Conservation (phyloP, 2,329 filamentous ascomycete genomes). For the Hypoxylon rubiginosum region DNA sequence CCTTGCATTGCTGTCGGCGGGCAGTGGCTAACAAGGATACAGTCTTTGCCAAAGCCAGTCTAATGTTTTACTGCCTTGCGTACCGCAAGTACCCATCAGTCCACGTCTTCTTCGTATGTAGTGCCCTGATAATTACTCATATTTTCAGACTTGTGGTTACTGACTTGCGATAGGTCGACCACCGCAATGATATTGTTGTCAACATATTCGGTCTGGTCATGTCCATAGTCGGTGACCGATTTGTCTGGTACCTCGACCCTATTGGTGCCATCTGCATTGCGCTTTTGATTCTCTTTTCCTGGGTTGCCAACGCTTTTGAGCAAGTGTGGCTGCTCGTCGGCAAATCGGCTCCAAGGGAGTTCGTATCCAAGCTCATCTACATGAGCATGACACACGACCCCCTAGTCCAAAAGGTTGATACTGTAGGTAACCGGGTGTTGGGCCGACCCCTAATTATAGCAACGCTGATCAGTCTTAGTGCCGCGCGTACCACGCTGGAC, state of each 20-base stretch:
- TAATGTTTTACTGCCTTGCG: constrained; percentile 68
- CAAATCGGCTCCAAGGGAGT: constrained; percentile 70
- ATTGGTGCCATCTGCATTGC: constrained; percentile 72
- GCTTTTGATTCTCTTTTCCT: constrained; percentile 71
- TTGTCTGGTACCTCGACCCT: constrained; percentile 72
- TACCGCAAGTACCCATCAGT: constrained; percentile 68
- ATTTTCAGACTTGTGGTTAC: constrained; percentile 14
- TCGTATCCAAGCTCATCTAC: constrained; percentile 69
- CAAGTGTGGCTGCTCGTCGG: constrained; percentile 73
- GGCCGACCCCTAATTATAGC: background rate
- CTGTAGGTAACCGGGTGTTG: constrained; percentile 50
- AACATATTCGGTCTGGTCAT: constrained; percentile 69
- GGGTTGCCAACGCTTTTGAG: constrained; percentile 71
- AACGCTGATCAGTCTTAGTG: constrained; percentile 52
- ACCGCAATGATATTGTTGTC: constrained; percentile 69
- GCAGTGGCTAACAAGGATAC: constrained; percentile 31
- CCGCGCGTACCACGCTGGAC: constrained; percentile 72
- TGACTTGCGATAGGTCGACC: constrained; percentile 59
- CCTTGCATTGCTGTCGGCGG: background rate
- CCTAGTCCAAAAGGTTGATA: constrained; percentile 70
- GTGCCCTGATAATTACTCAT: background rate
- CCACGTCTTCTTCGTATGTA: constrained; percentile 65
- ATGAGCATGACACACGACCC: constrained; percentile 67
- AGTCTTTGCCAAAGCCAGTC: constrained; percentile 64
- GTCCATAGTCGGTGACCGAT: constrained; percentile 65